Percentiles rank a stretch among this genome's conserved stretches.
Conservation (phyloP, 2,329 filamentous ascomycete genomes). For the Neophaeococcomyces mojaviensis region DNA sequence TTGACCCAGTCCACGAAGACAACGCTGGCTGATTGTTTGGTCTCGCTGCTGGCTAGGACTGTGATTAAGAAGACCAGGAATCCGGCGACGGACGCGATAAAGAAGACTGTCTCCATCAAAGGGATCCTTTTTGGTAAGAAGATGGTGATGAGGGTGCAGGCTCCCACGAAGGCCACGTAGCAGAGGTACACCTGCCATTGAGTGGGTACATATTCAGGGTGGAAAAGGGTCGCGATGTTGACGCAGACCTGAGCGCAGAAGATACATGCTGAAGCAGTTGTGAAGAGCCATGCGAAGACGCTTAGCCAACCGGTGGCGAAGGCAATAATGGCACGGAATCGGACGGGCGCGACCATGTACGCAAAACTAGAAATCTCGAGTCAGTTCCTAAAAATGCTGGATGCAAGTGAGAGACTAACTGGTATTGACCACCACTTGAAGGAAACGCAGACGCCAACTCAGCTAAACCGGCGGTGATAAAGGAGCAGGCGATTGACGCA, state of each 20-base stretch:
- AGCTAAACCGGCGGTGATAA: constrained; percentile 21
- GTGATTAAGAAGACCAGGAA: constrained; percentile 28
- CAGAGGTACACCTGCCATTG: constrained; percentile 17
- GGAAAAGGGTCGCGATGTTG: constrained; percentile 9
- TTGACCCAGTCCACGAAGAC: constrained; percentile 22
- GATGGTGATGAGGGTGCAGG: constrained; percentile 13
- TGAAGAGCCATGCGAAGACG: constrained; percentile 22
- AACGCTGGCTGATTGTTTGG: constrained; percentile 10
- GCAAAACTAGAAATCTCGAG: too few species aligned
- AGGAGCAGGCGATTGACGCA: constrained; percentile 19
- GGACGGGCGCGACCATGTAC: constrained; percentile 21
- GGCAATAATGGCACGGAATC: constrained; percentile 11
- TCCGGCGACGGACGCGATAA: constrained; percentile 20
- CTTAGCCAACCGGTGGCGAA: constrained; percentile 22
- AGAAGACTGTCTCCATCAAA: constrained; percentile 12
- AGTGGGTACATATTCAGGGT: not conserved
- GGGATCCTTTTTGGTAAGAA: constrained; percentile 14
- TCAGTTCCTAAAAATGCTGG: too few species aligned
- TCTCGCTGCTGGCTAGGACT: constrained; percentile 22
- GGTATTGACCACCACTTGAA: constrained; percentile 27
- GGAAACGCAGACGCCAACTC: constrained; percentile 26
- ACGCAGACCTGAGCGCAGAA: constrained; percentile 22
- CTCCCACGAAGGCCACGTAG: constrained; percentile 18
- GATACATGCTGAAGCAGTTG: constrained; percentile 18
- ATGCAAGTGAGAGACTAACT: too few species aligned